phyloP scores from a whole-genome alignment of 1,139 yeast species.

The Trichomonascaceae sp. region DNA sequence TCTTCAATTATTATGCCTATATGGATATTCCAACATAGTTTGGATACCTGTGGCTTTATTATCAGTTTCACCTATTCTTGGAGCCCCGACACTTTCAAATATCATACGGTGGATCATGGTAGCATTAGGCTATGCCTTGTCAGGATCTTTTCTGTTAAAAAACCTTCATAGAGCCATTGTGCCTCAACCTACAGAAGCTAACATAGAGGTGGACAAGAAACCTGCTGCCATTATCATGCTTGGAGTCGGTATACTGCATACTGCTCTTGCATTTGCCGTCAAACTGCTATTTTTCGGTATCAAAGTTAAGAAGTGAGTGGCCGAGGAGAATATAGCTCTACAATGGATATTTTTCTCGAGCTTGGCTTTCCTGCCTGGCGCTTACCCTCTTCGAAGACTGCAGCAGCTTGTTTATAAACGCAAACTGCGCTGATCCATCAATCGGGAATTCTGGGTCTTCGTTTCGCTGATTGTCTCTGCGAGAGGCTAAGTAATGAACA shows the following conservation, averaged over 20 bases:
- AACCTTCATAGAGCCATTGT: slow-evolving; percentile 29
- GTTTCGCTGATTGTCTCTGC: too few species aligned
- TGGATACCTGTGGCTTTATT: slow-evolving; percentile 75
- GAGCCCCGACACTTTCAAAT: slow-evolving; percentile 31
- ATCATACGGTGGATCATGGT: slow-evolving; percentile 35
- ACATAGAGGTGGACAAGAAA: slow-evolving; percentile 24
- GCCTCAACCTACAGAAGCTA: slow-evolving; percentile 25
- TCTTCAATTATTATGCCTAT: slow-evolving; percentile 49
- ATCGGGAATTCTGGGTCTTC: too few species aligned
- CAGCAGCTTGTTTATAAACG: too few species aligned
- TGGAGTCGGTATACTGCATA: slow-evolving; percentile 32
- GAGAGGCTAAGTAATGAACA: too few species aligned
- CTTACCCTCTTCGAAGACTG: too few species aligned
- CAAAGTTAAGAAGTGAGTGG: slow-evolving; percentile 8
- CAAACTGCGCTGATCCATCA: too few species aligned
- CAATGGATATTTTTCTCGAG: background rate
- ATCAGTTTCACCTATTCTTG: slow-evolving; percentile 39
- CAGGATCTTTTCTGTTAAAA: slow-evolving; percentile 34
- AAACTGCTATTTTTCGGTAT: slow-evolving; percentile 31
- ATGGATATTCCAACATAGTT: slow-evolving; percentile 70
- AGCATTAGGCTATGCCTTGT: slow-evolving; percentile 33
- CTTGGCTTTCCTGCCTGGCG: too few species aligned
- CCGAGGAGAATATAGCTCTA: background rate
- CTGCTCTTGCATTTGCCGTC: slow-evolving; percentile 35
- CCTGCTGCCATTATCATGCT: slow-evolving; percentile 30